phyloP scores from a whole-genome alignment of 805 yeast genomes.

The Priceomyces castillae region DNA sequence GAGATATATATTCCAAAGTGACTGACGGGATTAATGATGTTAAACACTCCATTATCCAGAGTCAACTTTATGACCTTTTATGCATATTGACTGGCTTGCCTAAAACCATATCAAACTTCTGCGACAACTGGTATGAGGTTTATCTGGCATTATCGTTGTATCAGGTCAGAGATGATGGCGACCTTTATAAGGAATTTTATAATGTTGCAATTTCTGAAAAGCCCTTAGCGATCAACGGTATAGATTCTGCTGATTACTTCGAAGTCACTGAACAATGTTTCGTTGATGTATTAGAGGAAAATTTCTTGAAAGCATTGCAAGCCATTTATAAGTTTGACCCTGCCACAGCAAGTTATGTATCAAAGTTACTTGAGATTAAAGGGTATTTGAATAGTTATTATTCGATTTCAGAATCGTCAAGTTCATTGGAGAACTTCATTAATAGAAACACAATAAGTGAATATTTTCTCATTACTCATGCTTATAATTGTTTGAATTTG shows the following conservation, averaged over 20 bases:
- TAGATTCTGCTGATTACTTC: constrained; percentile 24
- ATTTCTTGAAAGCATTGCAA: constrained; percentile 55
- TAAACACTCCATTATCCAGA: constrained; percentile 26
- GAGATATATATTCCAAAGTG: constrained; percentile 37
- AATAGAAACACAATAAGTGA: constrained; percentile 47
- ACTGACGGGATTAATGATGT: constrained; percentile 21
- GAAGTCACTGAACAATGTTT: constrained; percentile 43
- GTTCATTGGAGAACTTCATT: constrained; percentile 9
- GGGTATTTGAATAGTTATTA: constrained; percentile 50
- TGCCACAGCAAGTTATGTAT: constrained; percentile 60
- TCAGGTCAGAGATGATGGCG: constrained; percentile 50
- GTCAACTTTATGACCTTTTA: constrained; percentile 42
- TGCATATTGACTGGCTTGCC: constrained; percentile 47
- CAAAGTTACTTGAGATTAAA: constrained; percentile 61
- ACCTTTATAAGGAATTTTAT: constrained; percentile 33
- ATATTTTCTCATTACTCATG: constrained; percentile 52
- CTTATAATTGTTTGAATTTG: constrained; percentile 50
- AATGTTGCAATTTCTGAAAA: constrained; percentile 31
- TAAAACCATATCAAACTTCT: constrained; percentile 48
- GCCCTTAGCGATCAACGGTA: constrained; percentile 31
- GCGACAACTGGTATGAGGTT: constrained; percentile 69
- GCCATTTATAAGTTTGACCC: constrained; percentile 58
- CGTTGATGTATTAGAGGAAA: constrained; percentile 53
- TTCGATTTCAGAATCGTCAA: constrained; percentile 9
- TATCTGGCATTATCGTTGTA: constrained; percentile 54